Percentiles rank a stretch among this genome's conserved stretches.
These are phyloP conservation scores for Tylopilus felleus DNA, from an alignment of 768 basidiomycete genomes.

Conservation along the genomic window DNA sequence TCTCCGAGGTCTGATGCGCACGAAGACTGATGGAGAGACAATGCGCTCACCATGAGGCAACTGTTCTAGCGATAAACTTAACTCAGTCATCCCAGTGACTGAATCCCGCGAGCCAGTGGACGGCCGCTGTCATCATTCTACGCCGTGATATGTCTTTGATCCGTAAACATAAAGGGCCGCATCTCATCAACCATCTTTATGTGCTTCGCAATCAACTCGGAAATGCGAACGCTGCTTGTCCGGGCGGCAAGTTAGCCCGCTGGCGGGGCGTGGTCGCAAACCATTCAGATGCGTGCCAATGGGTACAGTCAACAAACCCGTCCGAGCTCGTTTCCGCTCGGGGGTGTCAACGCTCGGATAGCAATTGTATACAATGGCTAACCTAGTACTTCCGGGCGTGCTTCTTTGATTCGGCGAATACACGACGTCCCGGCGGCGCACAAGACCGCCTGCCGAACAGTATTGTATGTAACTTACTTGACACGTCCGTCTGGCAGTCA, in stretches of 20 bases:
- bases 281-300: neutral
- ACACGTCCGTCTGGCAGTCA: too few species aligned
- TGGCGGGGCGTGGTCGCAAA: neutral
- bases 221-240: neutral
- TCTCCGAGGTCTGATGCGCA: conserved; percentile 25
- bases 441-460: neutral
- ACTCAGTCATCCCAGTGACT: conserved; percentile 9
- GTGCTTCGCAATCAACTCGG: neutral
- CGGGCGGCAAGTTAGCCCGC: too few species aligned
- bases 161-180: neutral
- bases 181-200: neutral
- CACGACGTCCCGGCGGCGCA: neutral
- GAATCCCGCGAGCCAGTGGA: neutral
- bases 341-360: neutral
- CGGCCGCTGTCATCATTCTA: neutral
- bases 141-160: neutral
- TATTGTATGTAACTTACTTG: too few species aligned
- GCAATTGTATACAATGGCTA: neutral
- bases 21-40: conserved; percentile 14
- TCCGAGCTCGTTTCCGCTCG: conserved; percentile 13
- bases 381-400: too few species aligned
- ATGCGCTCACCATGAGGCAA: conserved; percentile 28
- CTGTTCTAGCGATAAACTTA: conserved; percentile 16
- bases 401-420: neutral
- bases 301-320: neutral